Base-by-base conservation (phyloP, 2,329 filamentous ascomycete species). In the Capronia americana region DNA sequence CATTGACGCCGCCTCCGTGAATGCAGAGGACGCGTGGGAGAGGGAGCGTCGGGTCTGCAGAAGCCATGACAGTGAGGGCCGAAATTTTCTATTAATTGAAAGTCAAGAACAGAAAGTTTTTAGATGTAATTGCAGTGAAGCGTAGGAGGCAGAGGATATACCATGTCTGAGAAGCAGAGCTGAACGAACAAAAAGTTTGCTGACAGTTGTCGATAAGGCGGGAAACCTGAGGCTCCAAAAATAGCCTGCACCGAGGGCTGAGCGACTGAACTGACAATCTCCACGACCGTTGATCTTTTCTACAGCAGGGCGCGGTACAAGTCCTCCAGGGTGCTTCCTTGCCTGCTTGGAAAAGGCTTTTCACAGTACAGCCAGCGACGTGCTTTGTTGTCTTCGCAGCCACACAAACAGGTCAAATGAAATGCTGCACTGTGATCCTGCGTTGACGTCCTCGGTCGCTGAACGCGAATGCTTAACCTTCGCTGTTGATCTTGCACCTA, bases 1-100 rank as follows among this genome's bases (percentile, higher is more conserved):
- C 88, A 73, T 90, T 92, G 70, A 89, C 87, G 67, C 91, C 91
- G 73, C 90, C 91, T 75, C 91, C 91, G 77, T 93, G 91, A n/a
- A 93, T 87, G 78, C 90, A 93, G 71, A 93, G 88, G 71, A 93
- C 87, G 66, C 90, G 88, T 2, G 90, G 90, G 30, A 84, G 80
- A 65, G 76, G 68, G 48, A 82, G 74, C 4, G 72, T 73, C 3
- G 69, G 68, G 63, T 69, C 66, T 12, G 61, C 41, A n/a, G 63
- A 63, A 5, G 65, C 23, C 67, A 69, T 69, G 54, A 23, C 12
- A 23, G 5, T 23, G 20, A 20, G 4, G n/a, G 32, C 30, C 8
- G 20, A 41, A 20, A n/a, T 11, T 14, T 3, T 55, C 23, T 8
- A 17, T 26, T 24, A 14, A 26, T 11, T 53, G 17, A n/a, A 17